phyloP scores from a whole-genome alignment of 768 basidiomycete species.

The Tricholoma flavovirens region DNA sequence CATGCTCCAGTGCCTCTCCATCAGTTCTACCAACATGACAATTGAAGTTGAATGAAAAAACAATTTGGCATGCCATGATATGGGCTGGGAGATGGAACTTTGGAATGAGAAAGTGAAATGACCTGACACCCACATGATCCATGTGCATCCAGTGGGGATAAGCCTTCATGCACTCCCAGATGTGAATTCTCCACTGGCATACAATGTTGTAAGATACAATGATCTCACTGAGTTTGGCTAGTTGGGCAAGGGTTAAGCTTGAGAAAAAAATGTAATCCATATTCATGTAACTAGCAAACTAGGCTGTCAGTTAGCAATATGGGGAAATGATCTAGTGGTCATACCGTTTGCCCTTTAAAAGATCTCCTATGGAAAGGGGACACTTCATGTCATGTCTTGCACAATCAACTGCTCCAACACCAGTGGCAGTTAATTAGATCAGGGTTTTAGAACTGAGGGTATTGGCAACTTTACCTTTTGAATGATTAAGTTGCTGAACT shows the following conservation, averaged over 20 bases:
- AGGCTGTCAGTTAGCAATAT: neutral
- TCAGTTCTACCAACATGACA: no score
- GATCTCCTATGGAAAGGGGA: neutral
- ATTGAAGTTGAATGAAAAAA: no score
- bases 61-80: no score
- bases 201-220: no score
- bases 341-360: no score
- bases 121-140: neutral
- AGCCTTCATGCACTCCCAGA: neutral
- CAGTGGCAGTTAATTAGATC: neutral
- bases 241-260: neutral
- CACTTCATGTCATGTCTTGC: neutral
- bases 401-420: conserved; percentile 2
- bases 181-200: neutral
- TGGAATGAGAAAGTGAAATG: neutral
- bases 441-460: neutral
- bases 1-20: no score
- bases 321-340: neutral
- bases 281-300: neutral
- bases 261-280: no score
- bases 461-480: no score
- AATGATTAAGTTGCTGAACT: no score
- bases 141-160: no score
- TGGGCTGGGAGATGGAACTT: no score
- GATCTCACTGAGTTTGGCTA: neutral